Evolutionary conservation across 2,329 filamentous ascomycete species (phyloP), one percentile per base, ranked within the genome.

Genomic region (Fusarium protoensiforme): DNA sequence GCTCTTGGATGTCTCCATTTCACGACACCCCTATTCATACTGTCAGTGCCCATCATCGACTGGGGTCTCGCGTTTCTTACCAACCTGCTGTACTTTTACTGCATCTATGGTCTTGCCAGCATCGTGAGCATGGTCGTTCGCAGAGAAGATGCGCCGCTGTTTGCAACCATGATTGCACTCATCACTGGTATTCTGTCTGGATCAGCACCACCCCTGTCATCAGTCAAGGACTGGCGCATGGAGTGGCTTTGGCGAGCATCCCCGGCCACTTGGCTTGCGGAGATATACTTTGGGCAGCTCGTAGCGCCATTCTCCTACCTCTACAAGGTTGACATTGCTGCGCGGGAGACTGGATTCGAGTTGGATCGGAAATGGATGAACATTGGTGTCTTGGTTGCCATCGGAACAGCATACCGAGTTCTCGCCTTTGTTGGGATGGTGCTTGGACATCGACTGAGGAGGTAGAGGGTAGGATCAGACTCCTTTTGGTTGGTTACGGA

Each of bases 51-150:
- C 2, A 80, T 86, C 24, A 88, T 90, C 20, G 75, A 77, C n/a
- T 91, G 85, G 81, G 77, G 78, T 24, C 77, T 83, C 11, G 86
- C 86, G 29, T 90, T 87, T 75, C 61, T 82, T 16, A 84, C 83
- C 8, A 90, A 90, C 64, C 74, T 90, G 53, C 68, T 86, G 11
- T 90, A 90, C 79, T 90, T 89, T 74, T 91, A 86, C 80, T 87
- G 86, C 74, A 87, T 90, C 59, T 90, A 90, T 76, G 88, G 89
- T 0, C 82, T 90, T 8, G 85, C 88, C 0, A 86, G 84, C 36
- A 80, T 83, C 33, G 78, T 90, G 18, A 87, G 84, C 65, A 89
- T 90, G 87, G 74, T 90, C 1, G 84, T 86, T 24, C 84, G 85
- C 22, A 80, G 88, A 9, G 88, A 91, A 77, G 87, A 90, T 67